A percentile compares a stretch with the other conserved stretches of the same genome.
phyloP scores from a whole-genome alignment of 805 yeast genomes.

The Candida tallmaniae region DNA sequence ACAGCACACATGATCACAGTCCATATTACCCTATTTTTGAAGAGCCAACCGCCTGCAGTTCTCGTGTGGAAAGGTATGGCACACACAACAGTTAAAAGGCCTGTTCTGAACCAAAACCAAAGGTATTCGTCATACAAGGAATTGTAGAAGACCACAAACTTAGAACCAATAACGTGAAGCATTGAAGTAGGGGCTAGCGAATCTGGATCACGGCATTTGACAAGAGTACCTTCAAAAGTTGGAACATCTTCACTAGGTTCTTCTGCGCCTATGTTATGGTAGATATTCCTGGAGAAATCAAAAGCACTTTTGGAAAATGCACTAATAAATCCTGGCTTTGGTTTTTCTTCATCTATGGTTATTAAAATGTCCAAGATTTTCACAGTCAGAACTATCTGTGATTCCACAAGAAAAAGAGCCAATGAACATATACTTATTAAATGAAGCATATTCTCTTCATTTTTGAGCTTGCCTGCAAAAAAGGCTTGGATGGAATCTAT shows the following conservation, averaged over 20 bases:
- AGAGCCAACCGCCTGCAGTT: slow-evolving; percentile 26
- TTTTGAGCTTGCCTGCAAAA: slow-evolving; percentile 10
- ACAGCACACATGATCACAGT: slow-evolving; percentile 28
- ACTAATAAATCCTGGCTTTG: slow-evolving; percentile 9
- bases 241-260: slow-evolving; percentile 8
- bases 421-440: slow-evolving; percentile 22
- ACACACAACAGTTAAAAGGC: slow-evolving; percentile 16
- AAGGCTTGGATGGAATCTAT: slow-evolving; percentile 6
- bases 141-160: slow-evolving; percentile 15
- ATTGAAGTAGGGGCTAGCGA: slow-evolving; percentile 19
- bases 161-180: slow-evolving; percentile 18
- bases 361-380: slow-evolving; percentile 8
- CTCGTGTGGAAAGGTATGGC: slow-evolving; percentile 24
- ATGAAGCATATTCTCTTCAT: slow-evolving; percentile 22
- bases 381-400: slow-evolving; percentile 4
- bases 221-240: slow-evolving; percentile 5
- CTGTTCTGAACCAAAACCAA: slow-evolving; percentile 29
- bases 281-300: slow-evolving; percentile 7
- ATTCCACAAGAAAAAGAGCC: slow-evolving; percentile 7
- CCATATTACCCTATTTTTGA: slow-evolving; percentile 23
- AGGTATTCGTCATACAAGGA: slow-evolving; percentile 15
- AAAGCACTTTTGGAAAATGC: slow-evolving; percentile 9
- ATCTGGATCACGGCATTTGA: slow-evolving; percentile 25
- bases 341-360: slow-evolving; percentile 7
- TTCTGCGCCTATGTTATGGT: slow-evolving; percentile 7